Percentiles rank a stretch among this genome's conserved stretches.
Conservation (phyloP, 108 stramenopile genomes). For the Epithemia pelagica region DNA sequence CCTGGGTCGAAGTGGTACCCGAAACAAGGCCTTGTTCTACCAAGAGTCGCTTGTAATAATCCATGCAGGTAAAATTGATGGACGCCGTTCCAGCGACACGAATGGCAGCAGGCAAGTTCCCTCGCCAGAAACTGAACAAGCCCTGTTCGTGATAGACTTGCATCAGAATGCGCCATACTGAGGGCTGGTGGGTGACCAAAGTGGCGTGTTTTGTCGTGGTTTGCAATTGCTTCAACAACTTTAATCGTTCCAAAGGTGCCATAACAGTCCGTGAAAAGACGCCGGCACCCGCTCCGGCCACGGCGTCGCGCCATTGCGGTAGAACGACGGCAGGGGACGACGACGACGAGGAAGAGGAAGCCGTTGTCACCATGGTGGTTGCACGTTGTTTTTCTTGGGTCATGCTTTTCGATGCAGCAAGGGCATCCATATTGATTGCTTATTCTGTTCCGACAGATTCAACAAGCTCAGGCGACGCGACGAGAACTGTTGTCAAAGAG, state of each 20-base stretch:
- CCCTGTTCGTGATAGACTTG: conserved; percentile 54
- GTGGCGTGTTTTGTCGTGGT: neutral
- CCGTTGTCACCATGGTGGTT: too few relatives aligned
- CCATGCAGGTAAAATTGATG: conserved; percentile 78
- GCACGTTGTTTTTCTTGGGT: too few relatives aligned
- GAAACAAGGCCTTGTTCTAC: neutral
- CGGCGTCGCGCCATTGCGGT: conserved; percentile 41
- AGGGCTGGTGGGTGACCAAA: neutral
- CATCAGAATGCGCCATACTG: conserved; percentile 50
- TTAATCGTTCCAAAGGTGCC: conserved; percentile 98
- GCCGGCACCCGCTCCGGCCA: conserved; percentile 76
- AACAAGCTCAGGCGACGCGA: too few relatives aligned
- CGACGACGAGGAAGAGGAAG: too few relatives aligned
- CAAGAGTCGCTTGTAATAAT: conserved; percentile 53
- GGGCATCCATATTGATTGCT: too few relatives aligned
- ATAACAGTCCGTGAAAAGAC: conserved; percentile 81
- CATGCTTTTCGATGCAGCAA: too few relatives aligned
- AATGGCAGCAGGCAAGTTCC: conserved; percentile 75
- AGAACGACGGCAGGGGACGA: too few relatives aligned
- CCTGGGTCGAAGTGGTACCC: conserved; percentile 1
- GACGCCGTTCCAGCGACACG: conserved; percentile 69
- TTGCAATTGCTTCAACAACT: conserved; percentile 89
- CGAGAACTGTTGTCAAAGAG: too few relatives aligned
- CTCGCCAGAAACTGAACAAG: conserved; percentile 78
- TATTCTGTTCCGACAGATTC: too few relatives aligned